Evolutionary conservation across 2,329 filamentous ascomycete genomes (phyloP).

Genomic region (Nothophaeocryptopus gaeumannii): DNA sequence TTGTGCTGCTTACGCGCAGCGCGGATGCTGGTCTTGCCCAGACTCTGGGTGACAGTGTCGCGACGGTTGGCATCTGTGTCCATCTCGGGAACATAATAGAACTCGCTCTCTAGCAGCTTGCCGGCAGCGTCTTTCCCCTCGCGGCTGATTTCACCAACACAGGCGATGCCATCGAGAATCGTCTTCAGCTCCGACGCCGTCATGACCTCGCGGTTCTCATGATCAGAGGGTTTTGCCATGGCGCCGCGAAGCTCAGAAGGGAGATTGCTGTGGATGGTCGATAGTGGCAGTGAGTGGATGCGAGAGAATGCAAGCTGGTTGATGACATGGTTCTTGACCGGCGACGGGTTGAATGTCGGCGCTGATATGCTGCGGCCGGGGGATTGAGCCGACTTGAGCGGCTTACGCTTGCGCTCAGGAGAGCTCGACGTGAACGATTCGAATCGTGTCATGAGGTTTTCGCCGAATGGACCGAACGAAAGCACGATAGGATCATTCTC

Average conservation of each 20-base stretch:
- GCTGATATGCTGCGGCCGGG: constrained; percentile 23
- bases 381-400: constrained; percentile 32
- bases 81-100: constrained; percentile 89
- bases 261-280: constrained; percentile 82
- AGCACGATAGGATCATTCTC: constrained; percentile 92
- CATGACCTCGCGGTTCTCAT: constrained; percentile 40
- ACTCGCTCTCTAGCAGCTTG: constrained; percentile 90
- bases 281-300: constrained; percentile 84
- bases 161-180: constrained; percentile 70
- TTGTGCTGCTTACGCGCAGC: constrained; percentile 95
- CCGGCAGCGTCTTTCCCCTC: constrained; percentile 96
- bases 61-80: constrained; percentile 77
- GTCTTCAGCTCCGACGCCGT: constrained; percentile 63
- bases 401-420: constrained; percentile 50
- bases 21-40: constrained; percentile 84
- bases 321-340: constrained; percentile 78
- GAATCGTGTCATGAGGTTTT: constrained; percentile 77
- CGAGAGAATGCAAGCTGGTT: constrained; percentile 96
- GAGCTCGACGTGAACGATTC: constrained; percentile 72
- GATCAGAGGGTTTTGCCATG: constrained; percentile 30
- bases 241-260: constrained; percentile 54
- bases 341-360: constrained; percentile 32
- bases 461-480: constrained; percentile 87
- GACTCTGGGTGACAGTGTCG: constrained; percentile 76
- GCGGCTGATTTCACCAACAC: constrained; percentile 82